Conservation (phyloP, 2,329 filamentous ascomycete species). For the Diaporthe citri region DNA sequence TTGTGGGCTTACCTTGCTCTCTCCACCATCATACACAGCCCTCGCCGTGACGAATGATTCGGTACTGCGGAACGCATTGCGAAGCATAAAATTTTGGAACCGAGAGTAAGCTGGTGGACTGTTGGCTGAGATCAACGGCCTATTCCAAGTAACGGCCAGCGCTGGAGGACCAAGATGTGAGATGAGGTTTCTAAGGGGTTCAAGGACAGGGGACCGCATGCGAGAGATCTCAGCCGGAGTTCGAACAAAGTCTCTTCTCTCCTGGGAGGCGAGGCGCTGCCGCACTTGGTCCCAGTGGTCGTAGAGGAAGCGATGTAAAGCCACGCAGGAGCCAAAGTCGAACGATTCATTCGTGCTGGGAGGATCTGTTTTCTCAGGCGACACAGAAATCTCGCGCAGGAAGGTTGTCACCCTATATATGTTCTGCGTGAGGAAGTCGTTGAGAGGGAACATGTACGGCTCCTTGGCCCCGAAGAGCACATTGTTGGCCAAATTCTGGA, state of each 20-base stretch:
- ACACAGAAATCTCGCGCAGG: conserved; percentile 74
- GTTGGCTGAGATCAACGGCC: conserved; percentile 74
- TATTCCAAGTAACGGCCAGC: conserved; percentile 77
- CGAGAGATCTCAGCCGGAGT: conserved; percentile 66
- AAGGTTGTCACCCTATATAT: conserved; percentile 77
- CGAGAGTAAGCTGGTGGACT: conserved; percentile 74
- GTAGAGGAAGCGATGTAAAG: conserved; percentile 76
- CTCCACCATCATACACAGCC: conserved; percentile 78
- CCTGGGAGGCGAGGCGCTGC: conserved; percentile 72
- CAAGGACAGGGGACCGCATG: conserved; percentile 68
- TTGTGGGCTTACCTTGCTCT: conserved; percentile 68
- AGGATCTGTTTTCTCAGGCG: conserved; percentile 59
- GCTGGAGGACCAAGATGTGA: conserved; percentile 76
- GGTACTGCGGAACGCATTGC: conserved; percentile 74
- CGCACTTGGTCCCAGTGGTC: conserved; percentile 79
- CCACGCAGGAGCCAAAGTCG: conserved; percentile 79
- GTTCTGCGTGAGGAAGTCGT: conserved; percentile 76
- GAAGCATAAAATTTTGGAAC: conserved; percentile 80
- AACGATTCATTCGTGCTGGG: conserved; percentile 64
- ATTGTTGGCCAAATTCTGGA: conserved; percentile 80
- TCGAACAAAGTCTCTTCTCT: conserved; percentile 68
- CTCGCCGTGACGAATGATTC: conserved; percentile 74
- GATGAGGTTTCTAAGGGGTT: conserved; percentile 72
- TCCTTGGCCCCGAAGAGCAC: conserved; percentile 80
- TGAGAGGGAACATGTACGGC: conserved; percentile 78